Evolutionary conservation across 1,284 basidiomycete species (phyloP), one percentile per base, ranked within the genome.

Genomic region (Meripilus lineatus): DNA sequence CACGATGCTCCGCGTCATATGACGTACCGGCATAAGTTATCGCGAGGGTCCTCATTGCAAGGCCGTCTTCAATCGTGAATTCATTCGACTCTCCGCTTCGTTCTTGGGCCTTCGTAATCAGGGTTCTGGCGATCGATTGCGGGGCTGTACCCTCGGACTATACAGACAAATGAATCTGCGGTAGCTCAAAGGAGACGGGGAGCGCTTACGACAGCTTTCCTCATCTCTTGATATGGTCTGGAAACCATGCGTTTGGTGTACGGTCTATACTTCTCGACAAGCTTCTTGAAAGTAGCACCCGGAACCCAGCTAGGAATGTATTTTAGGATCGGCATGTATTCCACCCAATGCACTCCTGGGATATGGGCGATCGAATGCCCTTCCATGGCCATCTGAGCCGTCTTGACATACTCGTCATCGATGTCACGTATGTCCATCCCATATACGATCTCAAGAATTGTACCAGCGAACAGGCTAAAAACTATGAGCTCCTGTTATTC

Each of bases 401-500:
- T 35, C 10, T n/a, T 4, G 3, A 53, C 8, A 17, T 50, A 43
- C 24, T 33, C 40, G 32, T 55, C 50, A 10, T 50, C 52, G 2
- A 22, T 45, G 20, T 50, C 45, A n/a, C 45, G 42, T 5, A 54
- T 46, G 10, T 50, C 38, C n/a, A 52, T 53, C 32, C 55, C 55
- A 34, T 56, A 55, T 5, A 49, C 46, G 4, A 44, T 35, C 39
- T 50, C 48, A 13, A 56, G 24, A 7, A 56, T 39, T 33, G 15
- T 40, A 25, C 36, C 5, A 5, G 36, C 34, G 21, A 40, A 13
- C 14, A 30, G 15, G 7, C 43, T 45, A 39, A 8, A 14, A 23
- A 6, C 22, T 26, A 26, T 28, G 7, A 11, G 13, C 13, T 14
- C 26, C 21, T 34, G 34, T 17, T 39, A 5, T 6, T 10, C 26